These are phyloP conservation scores for Aspergillus fructus DNA, from an alignment of 2,329 filamentous ascomycete genomes.

Conservation along the genomic window DNA sequence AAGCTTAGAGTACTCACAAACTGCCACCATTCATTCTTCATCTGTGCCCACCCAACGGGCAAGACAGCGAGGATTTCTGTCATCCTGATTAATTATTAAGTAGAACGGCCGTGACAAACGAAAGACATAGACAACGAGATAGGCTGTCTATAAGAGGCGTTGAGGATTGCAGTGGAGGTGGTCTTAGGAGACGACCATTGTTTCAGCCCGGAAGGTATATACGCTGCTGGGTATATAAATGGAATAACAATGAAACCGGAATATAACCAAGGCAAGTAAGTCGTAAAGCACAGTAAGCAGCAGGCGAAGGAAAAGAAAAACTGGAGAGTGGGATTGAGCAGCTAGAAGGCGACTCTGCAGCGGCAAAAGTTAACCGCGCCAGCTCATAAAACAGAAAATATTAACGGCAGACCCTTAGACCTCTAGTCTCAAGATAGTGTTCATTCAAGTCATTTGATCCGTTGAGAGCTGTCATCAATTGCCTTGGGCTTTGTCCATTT, in stretches of 20 bases:
- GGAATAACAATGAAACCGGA: neutral
- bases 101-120: conserved; percentile 8
- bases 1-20: conserved; percentile 32
- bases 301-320: neutral
- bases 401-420: neutral
- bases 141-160: neutral
- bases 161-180: neutral
- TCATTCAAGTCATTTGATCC: conserved; percentile 3
- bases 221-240: neutral
- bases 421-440: neutral
- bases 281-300: neutral
- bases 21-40: conserved; percentile 45
- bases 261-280: neutral
- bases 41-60: conserved; percentile 34
- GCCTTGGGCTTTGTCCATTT: neutral
- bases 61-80: conserved; percentile 28
- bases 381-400: neutral
- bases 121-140: conserved; percentile 10
- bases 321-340: neutral
- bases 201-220: conserved; percentile 1
- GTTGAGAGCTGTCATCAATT: neutral
- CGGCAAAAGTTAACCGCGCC: neutral
- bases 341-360: neutral
- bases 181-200: conserved; percentile 5
- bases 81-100: conserved; percentile 27